Percentiles rank a stretch among this genome's conserved stretches.
Evolutionary conservation across 176 grass and related monocot species (phyloP).

Genomic region (Pharus latifolius): DNA sequence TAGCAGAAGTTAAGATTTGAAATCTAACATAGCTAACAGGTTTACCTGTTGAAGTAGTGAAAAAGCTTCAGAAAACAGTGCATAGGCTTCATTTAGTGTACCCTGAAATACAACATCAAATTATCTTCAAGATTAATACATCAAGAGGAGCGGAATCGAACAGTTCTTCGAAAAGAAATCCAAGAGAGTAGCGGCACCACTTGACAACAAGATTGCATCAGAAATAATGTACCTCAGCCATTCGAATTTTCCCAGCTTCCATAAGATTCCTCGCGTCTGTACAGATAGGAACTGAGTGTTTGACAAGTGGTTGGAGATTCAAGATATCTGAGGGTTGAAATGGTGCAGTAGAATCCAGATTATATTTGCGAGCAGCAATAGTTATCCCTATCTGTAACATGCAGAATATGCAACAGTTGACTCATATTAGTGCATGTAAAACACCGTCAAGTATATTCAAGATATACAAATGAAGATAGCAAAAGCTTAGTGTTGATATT

Average conservation of each 20-base stretch:
- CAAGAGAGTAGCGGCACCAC: neutral
- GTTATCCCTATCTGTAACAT: conserved; percentile 70
- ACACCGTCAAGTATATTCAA: too few species aligned
- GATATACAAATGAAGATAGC: neutral
- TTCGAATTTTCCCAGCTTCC: conserved; percentile 84
- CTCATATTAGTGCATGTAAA: neutral
- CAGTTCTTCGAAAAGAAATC: neutral
- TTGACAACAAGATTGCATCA: neutral
- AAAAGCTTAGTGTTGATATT: neutral
- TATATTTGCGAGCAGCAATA: conserved; percentile 71
- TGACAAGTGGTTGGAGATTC: conserved; percentile 85
- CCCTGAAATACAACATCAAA: conserved; percentile 56
- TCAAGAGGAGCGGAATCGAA: neutral
- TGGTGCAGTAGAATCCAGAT: conserved; percentile 50
- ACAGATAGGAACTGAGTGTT: conserved; percentile 88
- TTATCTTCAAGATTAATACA: neutral
- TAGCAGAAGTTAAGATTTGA: conserved; percentile 1
- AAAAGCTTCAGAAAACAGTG: conserved; percentile 92
- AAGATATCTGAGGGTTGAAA: conserved; percentile 84
- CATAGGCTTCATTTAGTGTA: conserved; percentile 79
- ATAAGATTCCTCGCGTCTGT: conserved; percentile 80
- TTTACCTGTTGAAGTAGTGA: conserved; percentile 92
- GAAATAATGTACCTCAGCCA: conserved; percentile 66
- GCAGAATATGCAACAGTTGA: neutral
- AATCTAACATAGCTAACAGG: neutral